A percentile compares a stretch with the other conserved stretches of the same genome.
phyloP scores from a whole-genome alignment of 805 yeast genomes.

The Yarrowia sp. region DNA sequence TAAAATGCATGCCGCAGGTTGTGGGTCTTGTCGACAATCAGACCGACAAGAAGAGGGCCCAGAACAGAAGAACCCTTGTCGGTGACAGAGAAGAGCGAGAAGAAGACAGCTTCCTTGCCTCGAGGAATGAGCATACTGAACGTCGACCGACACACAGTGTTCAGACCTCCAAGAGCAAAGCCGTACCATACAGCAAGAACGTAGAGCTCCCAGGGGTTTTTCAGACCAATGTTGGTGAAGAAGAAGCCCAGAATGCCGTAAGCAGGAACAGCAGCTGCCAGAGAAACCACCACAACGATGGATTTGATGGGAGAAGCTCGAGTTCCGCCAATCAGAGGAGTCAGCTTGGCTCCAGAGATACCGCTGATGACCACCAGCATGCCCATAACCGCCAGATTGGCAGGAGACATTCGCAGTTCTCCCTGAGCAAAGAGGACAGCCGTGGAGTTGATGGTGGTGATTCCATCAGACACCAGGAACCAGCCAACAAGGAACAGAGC shows the following conservation, averaged over 20 bases:
- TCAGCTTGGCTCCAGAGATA: conserved; percentile 65
- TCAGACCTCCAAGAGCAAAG: conserved; percentile 72
- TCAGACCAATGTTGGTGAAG: conserved; percentile 62
- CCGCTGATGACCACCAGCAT: conserved; percentile 72
- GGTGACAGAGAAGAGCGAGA: conserved; percentile 76
- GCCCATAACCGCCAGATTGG: conserved; percentile 69
- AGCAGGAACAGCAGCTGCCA: conserved; percentile 72
- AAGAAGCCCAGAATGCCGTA: conserved; percentile 75
- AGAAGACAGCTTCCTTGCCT: conserved; percentile 78
- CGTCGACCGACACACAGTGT: conserved; percentile 71
- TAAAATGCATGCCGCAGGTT: conserved; percentile 76
- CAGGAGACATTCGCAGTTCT: conserved; percentile 70
- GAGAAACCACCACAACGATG: conserved; percentile 60
- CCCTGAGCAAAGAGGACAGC: conserved; percentile 79
- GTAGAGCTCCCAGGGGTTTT: conserved; percentile 71
- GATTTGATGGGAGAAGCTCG: conserved; percentile 53
- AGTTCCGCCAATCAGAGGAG: conserved; percentile 54
- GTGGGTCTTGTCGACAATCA: conserved; percentile 74
- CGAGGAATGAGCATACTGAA: conserved; percentile 73
- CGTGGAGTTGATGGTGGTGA: conserved; percentile 79
- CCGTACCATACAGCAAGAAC: conserved; percentile 78
- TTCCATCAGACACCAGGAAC: conserved; percentile 77
- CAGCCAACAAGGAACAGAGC: conserved; percentile 71
- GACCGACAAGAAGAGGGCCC: conserved; percentile 76
- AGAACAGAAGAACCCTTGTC: conserved; percentile 80